A percentile compares a stretch with the other conserved stretches of the same genome.
phyloP scores from a whole-genome alignment of 2,329 filamentous ascomycete genomes.

The Pyrenophora seminiperda region DNA sequence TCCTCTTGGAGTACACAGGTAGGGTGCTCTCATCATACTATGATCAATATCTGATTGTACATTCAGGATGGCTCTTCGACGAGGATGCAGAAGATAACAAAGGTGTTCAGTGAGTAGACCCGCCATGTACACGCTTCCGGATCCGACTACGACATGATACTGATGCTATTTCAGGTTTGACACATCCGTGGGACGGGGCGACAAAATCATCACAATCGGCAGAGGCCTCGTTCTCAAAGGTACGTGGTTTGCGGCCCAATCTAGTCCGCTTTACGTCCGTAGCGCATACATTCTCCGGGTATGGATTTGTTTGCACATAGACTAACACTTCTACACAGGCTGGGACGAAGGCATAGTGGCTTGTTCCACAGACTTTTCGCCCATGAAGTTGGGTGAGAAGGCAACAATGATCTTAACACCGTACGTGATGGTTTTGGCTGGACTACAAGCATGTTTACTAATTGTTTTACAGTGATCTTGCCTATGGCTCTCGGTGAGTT shows the following conservation, averaged over 20 bases:
- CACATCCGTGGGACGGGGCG: constrained; percentile 75
- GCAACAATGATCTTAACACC: constrained; percentile 79
- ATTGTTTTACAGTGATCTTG: constrained; percentile 42
- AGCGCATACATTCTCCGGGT: constrained; percentile 6
- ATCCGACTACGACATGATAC: background rate
- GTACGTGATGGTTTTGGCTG: constrained; percentile 55
- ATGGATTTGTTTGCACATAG: constrained; percentile 8
- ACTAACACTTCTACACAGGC: constrained; percentile 44
- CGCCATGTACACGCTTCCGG: constrained; percentile 1
- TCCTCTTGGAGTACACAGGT: constrained; percentile 87
- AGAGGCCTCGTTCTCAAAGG: constrained; percentile 85
- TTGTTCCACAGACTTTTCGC: constrained; percentile 37
- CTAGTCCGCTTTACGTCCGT: constrained; percentile 1
- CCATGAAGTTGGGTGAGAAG: constrained; percentile 92
- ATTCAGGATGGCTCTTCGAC: constrained; percentile 73
- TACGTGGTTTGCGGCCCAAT: constrained; percentile 50
- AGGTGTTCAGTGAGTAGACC: constrained; percentile 69
- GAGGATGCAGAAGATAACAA: constrained; percentile 62
- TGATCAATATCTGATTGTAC: constrained; percentile 15
- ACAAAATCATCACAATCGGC: constrained; percentile 80
- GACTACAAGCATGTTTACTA: constrained; percentile 16
- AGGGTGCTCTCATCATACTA: background rate
- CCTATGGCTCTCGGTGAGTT: constrained; percentile 47
- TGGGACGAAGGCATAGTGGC: constrained; percentile 72
- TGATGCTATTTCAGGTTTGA: constrained; percentile 72